Percentiles rank a stretch among this genome's conserved stretches.
Evolutionary conservation across 108 stramenopile species (phyloP).

Genomic region (Nitzschia sp.): DNA sequence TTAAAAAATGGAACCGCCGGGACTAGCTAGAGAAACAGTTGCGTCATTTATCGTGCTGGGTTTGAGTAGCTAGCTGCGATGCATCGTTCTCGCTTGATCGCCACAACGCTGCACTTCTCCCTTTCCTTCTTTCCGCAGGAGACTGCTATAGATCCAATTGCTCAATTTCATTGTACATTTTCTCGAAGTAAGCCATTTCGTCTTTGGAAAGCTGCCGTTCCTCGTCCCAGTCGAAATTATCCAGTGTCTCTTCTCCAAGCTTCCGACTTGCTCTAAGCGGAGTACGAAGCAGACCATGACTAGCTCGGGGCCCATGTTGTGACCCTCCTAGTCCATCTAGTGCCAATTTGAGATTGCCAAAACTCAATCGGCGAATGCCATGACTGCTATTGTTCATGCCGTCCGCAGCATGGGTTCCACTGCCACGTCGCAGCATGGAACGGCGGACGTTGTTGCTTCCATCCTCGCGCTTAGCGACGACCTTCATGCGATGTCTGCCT

Average conservation of each 20-base stretch:
- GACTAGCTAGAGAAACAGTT: too few species aligned
- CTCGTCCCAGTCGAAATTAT: constrained; percentile 13
- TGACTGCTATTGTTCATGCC: not conserved
- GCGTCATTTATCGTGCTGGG: too few species aligned
- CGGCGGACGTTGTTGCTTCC: not conserved
- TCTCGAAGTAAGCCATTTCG: constrained; percentile 9
- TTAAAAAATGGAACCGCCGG: too few species aligned
- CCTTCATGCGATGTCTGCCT: not conserved
- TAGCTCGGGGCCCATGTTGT: not conserved
- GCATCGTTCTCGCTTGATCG: too few species aligned
- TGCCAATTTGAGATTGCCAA: not conserved
- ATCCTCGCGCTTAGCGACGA: not conserved
- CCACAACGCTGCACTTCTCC: too few species aligned
- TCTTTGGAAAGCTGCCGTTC: not conserved
- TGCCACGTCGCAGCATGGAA: not conserved
- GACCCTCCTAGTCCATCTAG: not conserved
- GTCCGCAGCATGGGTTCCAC: not conserved
- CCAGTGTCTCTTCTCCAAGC: not conserved
- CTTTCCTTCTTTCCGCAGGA: too few species aligned
- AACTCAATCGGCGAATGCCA: not conserved
- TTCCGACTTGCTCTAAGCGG: not conserved
- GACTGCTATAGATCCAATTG: constrained; percentile 3
- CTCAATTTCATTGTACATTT: constrained; percentile 19
- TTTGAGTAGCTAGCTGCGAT: too few species aligned
- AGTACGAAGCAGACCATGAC: too few species aligned